These are phyloP conservation scores for Nigrograna mackinnonii DNA, from an alignment of 2,329 filamentous ascomycete species.

Conservation along the genomic window DNA sequence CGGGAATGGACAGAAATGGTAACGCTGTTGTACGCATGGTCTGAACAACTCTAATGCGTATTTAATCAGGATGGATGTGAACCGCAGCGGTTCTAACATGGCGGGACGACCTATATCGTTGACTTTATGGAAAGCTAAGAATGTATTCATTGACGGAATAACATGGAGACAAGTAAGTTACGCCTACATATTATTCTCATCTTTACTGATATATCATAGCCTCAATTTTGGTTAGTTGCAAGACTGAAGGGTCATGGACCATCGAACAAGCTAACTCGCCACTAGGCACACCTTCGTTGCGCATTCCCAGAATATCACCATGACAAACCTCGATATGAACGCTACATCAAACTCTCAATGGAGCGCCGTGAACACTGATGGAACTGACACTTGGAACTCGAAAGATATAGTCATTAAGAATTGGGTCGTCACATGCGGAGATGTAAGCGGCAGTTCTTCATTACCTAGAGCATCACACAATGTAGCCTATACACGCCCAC, in stretches of 20 bases:
- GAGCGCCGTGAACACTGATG: conserved; percentile 56
- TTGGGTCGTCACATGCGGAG: conserved; percentile 45
- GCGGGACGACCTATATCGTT: conserved; percentile 50
- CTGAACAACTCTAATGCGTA: too few species aligned
- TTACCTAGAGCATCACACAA: background rate
- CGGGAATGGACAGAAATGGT: conserved; percentile 34
- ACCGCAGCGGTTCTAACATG: conserved; percentile 46
- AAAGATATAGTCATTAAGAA: conserved; percentile 50
- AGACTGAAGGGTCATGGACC: background rate
- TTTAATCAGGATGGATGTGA: too few species aligned
- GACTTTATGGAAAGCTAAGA: conserved; percentile 51
- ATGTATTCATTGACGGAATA: conserved; percentile 49
- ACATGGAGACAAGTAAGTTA: conserved; percentile 48
- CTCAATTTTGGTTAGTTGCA: conserved; percentile 51
- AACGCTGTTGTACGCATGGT: too few species aligned
- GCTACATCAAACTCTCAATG: conserved; percentile 50
- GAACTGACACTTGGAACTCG: conserved; percentile 56
- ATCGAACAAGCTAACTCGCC: background rate
- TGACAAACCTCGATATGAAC: conserved; percentile 59
- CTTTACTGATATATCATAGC: too few species aligned
- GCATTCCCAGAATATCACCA: conserved; percentile 54
- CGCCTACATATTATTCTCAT: too few species aligned
- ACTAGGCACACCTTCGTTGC: conserved; percentile 48
- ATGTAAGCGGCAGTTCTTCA: conserved; percentile 20
- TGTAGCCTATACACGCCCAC: background rate